Percentiles rank a stretch among this genome's conserved stretches.
phyloP scores from a whole-genome alignment of 2,329 filamentous ascomycete species.

The Aspergillus sp. region DNA sequence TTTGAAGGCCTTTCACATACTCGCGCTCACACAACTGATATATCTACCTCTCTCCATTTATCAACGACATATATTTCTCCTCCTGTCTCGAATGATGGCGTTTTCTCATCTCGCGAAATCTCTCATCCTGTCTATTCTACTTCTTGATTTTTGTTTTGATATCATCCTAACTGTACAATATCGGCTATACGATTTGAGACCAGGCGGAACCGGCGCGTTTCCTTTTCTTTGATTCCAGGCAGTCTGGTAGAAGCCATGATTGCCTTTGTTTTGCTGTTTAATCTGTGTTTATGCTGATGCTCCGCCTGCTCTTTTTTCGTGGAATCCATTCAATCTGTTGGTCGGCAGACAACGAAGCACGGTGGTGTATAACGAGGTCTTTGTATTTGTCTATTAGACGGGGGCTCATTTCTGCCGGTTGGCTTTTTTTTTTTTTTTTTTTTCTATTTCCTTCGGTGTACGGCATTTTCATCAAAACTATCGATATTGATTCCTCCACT shows the following conservation, averaged over 20 bases:
- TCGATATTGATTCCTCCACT: slow-evolving; percentile 3
- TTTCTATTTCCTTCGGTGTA: not conserved
- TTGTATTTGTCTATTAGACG: not conserved
- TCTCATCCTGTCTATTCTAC: slow-evolving; percentile 9
- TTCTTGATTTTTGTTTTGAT: slow-evolving; percentile 19
- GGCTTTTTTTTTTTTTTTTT: not conserved
- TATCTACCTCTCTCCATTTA: not conserved
- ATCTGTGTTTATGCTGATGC: slow-evolving; percentile 15
- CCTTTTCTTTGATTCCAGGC: slow-evolving; percentile 11
- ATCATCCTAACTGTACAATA: slow-evolving; percentile 33
- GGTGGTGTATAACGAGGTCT: too few relatives aligned
- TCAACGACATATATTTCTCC: not conserved
- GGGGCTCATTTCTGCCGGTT: not conserved
- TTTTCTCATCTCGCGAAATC: slow-evolving; percentile 11
- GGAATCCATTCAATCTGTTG: not conserved
- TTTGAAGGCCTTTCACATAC: not conserved
- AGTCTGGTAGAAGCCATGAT: slow-evolving; percentile 19
- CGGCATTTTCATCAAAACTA: slow-evolving; percentile 2
- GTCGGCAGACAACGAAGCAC: too few relatives aligned
- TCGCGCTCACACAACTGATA: not conserved
- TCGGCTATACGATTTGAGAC: slow-evolving; percentile 29
- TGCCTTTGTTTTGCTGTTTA: slow-evolving; percentile 7
- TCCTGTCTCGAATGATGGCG: slow-evolving; percentile 9
- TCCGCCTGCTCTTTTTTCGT: slow-evolving; percentile 7
- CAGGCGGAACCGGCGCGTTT: slow-evolving; percentile 27